A percentile compares a stretch with the other conserved stretches of the same genome.
These are phyloP conservation scores for Exidia glandulosa DNA, from an alignment of 768 basidiomycete species.

Conservation along the genomic window DNA sequence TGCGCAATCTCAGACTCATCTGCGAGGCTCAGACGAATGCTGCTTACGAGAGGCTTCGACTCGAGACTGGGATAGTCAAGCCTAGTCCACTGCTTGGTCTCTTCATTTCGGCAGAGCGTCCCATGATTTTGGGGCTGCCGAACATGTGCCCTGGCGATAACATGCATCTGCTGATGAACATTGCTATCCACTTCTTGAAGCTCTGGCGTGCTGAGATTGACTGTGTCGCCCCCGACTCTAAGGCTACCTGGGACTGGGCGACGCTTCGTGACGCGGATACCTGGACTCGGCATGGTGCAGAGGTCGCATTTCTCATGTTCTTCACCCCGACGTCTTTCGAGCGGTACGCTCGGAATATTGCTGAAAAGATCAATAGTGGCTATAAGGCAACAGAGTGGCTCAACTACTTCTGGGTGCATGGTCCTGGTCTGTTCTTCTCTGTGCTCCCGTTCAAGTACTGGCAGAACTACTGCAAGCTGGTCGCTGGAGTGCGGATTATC, in stretches of 20 bases:
- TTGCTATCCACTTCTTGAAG: constrained; percentile 21
- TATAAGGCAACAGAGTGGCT: constrained; percentile 29
- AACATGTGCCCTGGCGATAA: constrained; percentile 15
- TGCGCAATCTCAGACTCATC: not conserved
- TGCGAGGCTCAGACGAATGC: not conserved
- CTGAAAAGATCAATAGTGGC: constrained; percentile 28
- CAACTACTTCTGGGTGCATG: constrained; percentile 18
- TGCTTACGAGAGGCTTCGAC: constrained; percentile 10
- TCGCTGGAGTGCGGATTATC: not conserved
- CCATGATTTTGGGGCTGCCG: constrained; percentile 7
- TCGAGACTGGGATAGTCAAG: constrained; percentile 24
- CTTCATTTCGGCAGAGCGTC: not conserved
- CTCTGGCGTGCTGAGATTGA: constrained; percentile 22
- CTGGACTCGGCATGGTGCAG: constrained; percentile 28
- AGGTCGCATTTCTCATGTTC: too few species aligned
- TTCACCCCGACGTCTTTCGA: too few species aligned
- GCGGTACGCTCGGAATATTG: too few species aligned
- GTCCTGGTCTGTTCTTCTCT: not conserved
- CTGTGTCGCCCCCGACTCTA: constrained; percentile 15
- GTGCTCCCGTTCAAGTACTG: not conserved
- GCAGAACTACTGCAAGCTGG: too few species aligned
- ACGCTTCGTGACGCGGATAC: constrained; percentile 11
- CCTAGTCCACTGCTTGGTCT: constrained; percentile 28
- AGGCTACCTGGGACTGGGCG: constrained; percentile 23
- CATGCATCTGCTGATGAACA: constrained; percentile 32